Conservation (phyloP, 805 yeast species). For the Barnettozyma sucrosica region DNA sequence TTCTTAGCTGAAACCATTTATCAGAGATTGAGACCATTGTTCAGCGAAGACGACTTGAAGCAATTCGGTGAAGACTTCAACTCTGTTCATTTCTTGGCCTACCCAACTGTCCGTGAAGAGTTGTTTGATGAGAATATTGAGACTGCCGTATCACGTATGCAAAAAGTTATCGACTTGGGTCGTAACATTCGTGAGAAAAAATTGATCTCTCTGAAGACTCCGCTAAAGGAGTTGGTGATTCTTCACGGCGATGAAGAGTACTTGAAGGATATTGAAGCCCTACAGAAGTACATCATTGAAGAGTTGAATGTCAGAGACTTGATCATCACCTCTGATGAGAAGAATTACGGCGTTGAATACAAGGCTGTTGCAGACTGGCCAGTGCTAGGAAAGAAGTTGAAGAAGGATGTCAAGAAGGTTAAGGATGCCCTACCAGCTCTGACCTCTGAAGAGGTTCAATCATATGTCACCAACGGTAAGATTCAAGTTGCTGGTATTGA, state of each 20-base stretch:
- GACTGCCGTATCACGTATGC: constrained; percentile 90
- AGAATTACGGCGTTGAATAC: constrained; percentile 85
- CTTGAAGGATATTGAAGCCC: constrained; percentile 69
- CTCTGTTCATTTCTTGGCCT: constrained; percentile 91
- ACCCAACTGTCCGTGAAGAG: constrained; percentile 78
- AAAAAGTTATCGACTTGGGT: constrained; percentile 91
- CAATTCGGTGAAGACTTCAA: constrained; percentile 52
- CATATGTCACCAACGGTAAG: constrained; percentile 65
- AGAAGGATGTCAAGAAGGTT: constrained; percentile 88
- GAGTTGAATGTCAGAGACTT: constrained; percentile 91
- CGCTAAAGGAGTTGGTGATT: constrained; percentile 81
- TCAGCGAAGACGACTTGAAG: constrained; percentile 52
- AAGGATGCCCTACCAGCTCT: constrained; percentile 87
- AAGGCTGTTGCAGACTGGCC: constrained; percentile 99
- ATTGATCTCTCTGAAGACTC: constrained; percentile 88
- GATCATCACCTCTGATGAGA: constrained; percentile 85
- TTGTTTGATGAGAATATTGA: constrained; percentile 80
- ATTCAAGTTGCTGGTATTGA: constrained; percentile 85
- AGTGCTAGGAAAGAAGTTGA: constrained; percentile 92
- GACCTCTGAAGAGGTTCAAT: constrained; percentile 76
- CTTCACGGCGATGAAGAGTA: constrained; percentile 73
- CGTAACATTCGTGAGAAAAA: constrained; percentile 96
- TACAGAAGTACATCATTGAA: constrained; percentile 75
- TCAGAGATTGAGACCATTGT: constrained; percentile 60
- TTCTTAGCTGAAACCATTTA: constrained; percentile 89